These are phyloP conservation scores for Microbotryum silenes-acaulis DNA, from an alignment of 1,284 basidiomycete genomes.

Conservation along the genomic window DNA sequence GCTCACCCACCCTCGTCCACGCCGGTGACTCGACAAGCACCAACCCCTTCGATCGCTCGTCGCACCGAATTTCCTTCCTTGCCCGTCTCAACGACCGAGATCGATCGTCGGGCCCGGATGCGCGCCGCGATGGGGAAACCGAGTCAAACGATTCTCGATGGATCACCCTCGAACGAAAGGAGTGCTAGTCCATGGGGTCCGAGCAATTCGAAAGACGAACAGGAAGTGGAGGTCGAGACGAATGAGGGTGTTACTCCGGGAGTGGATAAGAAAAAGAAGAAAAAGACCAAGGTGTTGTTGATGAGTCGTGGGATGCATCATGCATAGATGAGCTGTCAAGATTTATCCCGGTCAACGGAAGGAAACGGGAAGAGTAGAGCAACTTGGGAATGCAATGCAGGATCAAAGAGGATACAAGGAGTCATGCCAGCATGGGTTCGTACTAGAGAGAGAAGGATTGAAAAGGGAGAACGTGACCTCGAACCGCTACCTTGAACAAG, in stretches of 20 bases:
- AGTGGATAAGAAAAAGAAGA: slow-evolving; percentile 18
- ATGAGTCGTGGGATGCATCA: slow-evolving; percentile 18
- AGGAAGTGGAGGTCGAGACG: neutral
- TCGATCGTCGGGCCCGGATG: slow-evolving; percentile 19
- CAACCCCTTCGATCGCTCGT: neutral
- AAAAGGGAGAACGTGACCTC: no score
- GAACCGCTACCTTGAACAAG: no score
- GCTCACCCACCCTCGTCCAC: neutral
- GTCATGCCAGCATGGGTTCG: no score
- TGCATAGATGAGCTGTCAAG: neutral
- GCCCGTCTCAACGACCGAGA: slow-evolving; percentile 1
- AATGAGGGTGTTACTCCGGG: neutral
- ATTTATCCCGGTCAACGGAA: no score
- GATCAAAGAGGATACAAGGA: no score
- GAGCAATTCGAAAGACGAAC: neutral
- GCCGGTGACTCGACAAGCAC: neutral
- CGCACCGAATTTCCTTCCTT: slow-evolving; percentile 26
- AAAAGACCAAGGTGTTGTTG: slow-evolving; percentile 23
- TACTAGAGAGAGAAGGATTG: no score
- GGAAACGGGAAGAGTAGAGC: no score
- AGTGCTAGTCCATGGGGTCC: neutral
- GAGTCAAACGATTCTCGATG: slow-evolving; percentile 14
- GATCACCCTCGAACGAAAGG: slow-evolving; percentile 3
- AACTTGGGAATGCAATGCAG: no score
- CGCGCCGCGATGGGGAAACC: slow-evolving; percentile 19